A percentile compares a stretch with the other conserved stretches of the same genome.
phyloP scores from a whole-genome alignment of 345 rosid species.

The Linum tenue region DNA sequence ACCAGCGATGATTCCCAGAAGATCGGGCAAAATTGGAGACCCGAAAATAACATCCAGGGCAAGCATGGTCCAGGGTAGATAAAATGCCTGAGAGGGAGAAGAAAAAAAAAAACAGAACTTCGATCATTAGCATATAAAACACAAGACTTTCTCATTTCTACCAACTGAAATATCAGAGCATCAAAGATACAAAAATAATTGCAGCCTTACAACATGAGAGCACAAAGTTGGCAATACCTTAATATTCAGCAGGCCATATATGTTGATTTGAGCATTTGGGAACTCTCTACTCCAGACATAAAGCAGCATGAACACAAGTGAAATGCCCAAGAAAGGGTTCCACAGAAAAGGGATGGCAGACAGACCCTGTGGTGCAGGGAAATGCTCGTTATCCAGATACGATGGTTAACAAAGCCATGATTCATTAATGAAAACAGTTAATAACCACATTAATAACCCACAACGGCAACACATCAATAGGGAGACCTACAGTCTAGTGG shows the following conservation, averaged over 20 bases:
- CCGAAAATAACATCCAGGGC: conserved; percentile 84
- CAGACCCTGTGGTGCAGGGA: conserved; percentile 32
- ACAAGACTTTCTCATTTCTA: no score
- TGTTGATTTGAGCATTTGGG: conserved; percentile 77
- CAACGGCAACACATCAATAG: neutral
- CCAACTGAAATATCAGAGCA: neutral
- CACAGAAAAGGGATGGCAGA: conserved; percentile 53
- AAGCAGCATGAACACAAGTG: conserved; percentile 86
- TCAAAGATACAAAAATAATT: neutral
- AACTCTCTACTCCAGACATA: conserved; percentile 94
- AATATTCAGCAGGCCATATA: conserved; percentile 77
- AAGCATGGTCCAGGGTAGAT: conserved; percentile 97
- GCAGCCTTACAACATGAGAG: neutral
- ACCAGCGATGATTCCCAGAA: conserved; percentile 79
- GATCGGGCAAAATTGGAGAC: conserved; percentile 42
- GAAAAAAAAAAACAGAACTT: neutral
- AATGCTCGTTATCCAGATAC: neutral
- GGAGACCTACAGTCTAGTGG: neutral
- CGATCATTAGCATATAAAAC: neutral
- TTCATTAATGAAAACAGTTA: no score
- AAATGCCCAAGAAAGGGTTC: conserved; percentile 52
- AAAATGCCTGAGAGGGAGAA: conserved; percentile 52
- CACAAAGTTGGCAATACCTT: conserved; percentile 35
- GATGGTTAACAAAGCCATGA: neutral
- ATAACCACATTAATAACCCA: neutral